phyloP scores from a whole-genome alignment of 345 rosid genomes.

The Passiflora organensis region DNA sequence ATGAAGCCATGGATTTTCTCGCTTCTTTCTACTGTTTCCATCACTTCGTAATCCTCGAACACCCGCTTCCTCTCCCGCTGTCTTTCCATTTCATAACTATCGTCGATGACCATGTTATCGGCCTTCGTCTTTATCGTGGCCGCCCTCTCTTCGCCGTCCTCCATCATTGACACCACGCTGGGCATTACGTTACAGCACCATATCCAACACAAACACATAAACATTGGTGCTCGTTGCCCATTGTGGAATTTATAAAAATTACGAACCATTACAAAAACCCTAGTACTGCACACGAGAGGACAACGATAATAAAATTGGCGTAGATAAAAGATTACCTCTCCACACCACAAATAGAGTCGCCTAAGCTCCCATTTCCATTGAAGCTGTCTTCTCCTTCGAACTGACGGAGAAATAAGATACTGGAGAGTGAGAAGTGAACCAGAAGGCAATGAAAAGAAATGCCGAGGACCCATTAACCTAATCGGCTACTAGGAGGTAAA shows the following conservation, averaged over 20 bases:
- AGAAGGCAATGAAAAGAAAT: conserved; percentile 25
- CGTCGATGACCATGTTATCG: conserved; percentile 25
- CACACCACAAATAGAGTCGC: conserved; percentile 49
- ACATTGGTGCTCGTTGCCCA: no score
- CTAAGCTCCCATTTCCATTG: conserved; percentile 59
- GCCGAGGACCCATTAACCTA: conserved; percentile 51
- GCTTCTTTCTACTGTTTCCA: conserved; percentile 3
- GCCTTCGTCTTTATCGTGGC: conserved; percentile 22
- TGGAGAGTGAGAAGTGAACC: conserved; percentile 20
- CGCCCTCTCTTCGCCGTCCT: conserved; percentile 21
- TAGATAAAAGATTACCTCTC: conserved; percentile 47
- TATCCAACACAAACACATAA: conserved; percentile 10
- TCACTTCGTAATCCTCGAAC: conserved; percentile 15
- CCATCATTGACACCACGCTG: conserved; percentile 47
- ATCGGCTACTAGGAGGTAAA: conserved; percentile 30
- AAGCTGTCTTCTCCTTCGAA: conserved; percentile 48
- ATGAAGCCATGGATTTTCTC: conserved; percentile 3
- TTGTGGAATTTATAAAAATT: conserved; percentile 33
- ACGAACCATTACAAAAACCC: conserved; percentile 41
- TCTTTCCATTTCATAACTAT: conserved; percentile 14
- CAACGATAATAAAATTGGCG: conserved; percentile 11
- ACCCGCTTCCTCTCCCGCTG: conserved; percentile 4
- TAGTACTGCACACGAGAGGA: conserved; percentile 25
- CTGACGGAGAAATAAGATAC: conserved; percentile 29
- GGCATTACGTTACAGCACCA: conserved; percentile 6